phyloP scores from a whole-genome alignment of 192 early-diverging fungal species.

The Coemansia erecta region DNA sequence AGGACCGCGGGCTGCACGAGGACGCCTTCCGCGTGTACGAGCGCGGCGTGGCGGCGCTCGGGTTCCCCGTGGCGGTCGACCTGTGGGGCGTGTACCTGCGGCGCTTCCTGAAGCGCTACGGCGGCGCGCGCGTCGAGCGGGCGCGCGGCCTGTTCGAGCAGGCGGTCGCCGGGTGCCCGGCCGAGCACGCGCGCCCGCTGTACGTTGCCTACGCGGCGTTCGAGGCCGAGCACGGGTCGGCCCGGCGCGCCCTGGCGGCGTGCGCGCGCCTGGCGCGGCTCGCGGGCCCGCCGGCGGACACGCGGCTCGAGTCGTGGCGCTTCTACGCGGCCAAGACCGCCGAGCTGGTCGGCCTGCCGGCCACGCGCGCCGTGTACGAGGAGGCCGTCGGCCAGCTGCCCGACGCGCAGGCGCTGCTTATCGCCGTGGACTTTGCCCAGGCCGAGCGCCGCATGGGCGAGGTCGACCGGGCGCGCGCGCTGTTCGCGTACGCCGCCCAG shows the following conservation, averaged over 20 bases:
- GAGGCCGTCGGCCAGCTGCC: constrained; percentile 85
- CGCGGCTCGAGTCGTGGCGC: constrained; percentile 79
- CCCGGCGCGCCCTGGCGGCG: constrained; percentile 88
- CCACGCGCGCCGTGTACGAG: constrained; percentile 89
- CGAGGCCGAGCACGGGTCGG: constrained; percentile 89
- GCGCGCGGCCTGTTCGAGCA: constrained; percentile 95
- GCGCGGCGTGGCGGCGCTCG: constrained; percentile 93
- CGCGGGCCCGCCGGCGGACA: constrained; percentile 27
- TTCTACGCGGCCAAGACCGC: constrained; percentile 90
- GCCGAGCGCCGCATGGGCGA: constrained; percentile 90
- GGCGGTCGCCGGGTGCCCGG: constrained; percentile 80
- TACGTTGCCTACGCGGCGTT: constrained; percentile 88
- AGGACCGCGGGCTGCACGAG: constrained; percentile 88
- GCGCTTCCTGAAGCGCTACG: constrained; percentile 83
- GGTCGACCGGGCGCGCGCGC: constrained; percentile 88
- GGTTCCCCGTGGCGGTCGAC: constrained; percentile 94
- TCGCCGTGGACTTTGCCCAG: constrained; percentile 80
- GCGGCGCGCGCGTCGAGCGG: constrained; percentile 84
- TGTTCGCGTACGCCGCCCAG: constrained; percentile 84
- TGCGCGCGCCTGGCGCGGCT: constrained; percentile 78
- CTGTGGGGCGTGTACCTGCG: constrained; percentile 95
- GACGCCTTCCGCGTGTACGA: constrained; percentile 96
- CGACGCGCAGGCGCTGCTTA: constrained; percentile 72
- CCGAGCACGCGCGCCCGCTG: constrained; percentile 80
- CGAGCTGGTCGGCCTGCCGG: constrained; percentile 80